Evolutionary conservation across 305 asterid genomes (phyloP), one percentile per base, ranked within the genome.

Genomic region (Solanum hybrid): DNA sequence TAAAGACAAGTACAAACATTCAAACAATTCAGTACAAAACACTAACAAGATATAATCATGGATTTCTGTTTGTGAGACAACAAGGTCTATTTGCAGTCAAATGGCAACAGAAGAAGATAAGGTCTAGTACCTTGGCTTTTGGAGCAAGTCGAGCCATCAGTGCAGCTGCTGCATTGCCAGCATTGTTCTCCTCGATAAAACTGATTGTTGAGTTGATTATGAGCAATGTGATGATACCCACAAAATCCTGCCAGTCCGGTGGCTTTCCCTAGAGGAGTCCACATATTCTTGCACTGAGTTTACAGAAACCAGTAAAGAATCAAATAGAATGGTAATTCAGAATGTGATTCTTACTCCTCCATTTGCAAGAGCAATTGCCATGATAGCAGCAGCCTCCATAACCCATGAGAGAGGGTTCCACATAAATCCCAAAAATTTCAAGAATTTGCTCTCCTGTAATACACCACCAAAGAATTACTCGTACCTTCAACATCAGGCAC

Each of bases 331-430:
- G 1, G n/a, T 10, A 31, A 31, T 31, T 78, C 24, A 78, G 88
- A 93, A 92, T 87, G 11, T 13, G 79, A 45, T 85, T 86, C 98
- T 93, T 90, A 98, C 99, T 89, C 99, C 99, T 94, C 99, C 99
- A 94, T 98, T 98, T 68, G 99, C 99, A 91, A 98, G 99, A 72
- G 99, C 99, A 90, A 98, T 97, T 11, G 99, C 98, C 99, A 98
- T 98, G 87, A 98, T 94, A 32, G 99, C 99, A 72, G 99, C 99
- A 89, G 98, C 99, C 94, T 97, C 99, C 99, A 97, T 97, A 85
- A 97, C 99, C 99, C 99, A 97, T 90, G 99, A 98, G 81, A 97
- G 97, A 91, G 99, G 99, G 90, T 97, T 97, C 99, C 99, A 97
- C 99, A 97, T 97, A 94, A 98, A 98, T 84, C 99, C 99, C 93